Conservation (phyloP, 305 asterid genomes). For the Solanum chacoense region DNA sequence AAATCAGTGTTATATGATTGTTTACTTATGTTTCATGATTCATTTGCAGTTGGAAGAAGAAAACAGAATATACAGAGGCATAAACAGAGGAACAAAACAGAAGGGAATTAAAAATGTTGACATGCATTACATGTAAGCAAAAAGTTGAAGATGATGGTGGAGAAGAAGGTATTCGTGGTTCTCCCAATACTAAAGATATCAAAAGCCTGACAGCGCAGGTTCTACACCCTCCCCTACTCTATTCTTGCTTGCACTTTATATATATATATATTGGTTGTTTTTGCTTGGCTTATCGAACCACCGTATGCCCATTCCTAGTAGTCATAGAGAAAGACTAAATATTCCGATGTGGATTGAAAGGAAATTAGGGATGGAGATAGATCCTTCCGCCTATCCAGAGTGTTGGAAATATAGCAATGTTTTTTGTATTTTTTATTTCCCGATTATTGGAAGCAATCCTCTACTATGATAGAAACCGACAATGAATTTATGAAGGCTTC, state of each 20-base stretch:
- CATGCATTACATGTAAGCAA: conserved; percentile 12
- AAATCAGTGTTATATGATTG: not conserved
- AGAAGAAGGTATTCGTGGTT: conserved; percentile 33
- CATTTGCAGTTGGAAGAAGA: not conserved
- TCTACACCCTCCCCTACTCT: conserved; percentile 5
- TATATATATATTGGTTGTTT: not conserved
- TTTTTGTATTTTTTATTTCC: not conserved
- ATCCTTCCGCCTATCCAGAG: not conserved
- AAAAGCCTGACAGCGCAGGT: conserved; percentile 98
- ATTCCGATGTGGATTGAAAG: not conserved
- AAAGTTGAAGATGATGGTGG: conserved; percentile 51
- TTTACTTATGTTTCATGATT: not conserved
- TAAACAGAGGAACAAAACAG: not conserved
- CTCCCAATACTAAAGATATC: conserved; percentile 89
- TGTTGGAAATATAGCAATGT: not conserved
- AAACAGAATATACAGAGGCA: not conserved
- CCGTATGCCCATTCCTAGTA: not conserved
- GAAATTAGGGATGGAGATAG: not conserved
- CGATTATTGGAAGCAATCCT: not conserved
- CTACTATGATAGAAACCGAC: not conserved
- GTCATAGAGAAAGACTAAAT: not conserved
- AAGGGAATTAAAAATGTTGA: not conserved
- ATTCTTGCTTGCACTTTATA: not conserved
- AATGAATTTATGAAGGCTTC: not conserved
- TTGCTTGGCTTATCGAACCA: not conserved